phyloP scores from a whole-genome alignment of 768 basidiomycete genomes.

The Phanerochaete carnosa region DNA sequence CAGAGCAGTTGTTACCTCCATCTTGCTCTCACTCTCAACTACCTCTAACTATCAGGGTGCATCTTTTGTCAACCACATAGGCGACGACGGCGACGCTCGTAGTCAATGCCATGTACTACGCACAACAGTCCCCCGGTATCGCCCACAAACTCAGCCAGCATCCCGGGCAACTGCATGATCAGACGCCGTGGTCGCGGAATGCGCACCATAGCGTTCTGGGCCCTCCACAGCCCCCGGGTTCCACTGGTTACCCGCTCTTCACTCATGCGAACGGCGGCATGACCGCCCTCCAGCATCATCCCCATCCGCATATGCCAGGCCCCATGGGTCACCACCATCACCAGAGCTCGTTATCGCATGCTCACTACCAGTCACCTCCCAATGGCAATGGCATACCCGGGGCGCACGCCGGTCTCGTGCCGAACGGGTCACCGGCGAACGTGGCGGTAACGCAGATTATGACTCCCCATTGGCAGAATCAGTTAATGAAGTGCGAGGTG shows the following conservation, averaged over 20 bases:
- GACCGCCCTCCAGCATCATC: conserved; percentile 57
- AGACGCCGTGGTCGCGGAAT: conserved; percentile 65
- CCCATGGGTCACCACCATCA: conserved; percentile 62
- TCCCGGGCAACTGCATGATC: conserved; percentile 43
- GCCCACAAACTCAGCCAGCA: conserved; percentile 72
- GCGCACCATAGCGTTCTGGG: conserved; percentile 53
- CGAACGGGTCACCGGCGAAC: conserved; percentile 51
- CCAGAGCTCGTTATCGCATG: conserved; percentile 72
- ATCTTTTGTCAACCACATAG: neutral
- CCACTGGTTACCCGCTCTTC: conserved; percentile 76
- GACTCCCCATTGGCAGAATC: conserved; percentile 88
- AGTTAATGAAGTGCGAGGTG: conserved; percentile 90
- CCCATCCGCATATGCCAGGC: conserved; percentile 49
- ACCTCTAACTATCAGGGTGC: neutral
- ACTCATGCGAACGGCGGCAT: conserved; percentile 58
- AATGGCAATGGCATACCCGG: conserved; percentile 47
- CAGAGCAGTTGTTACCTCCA: neutral
- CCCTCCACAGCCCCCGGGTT: conserved; percentile 58
- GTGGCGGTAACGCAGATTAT: conserved; percentile 52
- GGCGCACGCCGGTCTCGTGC: conserved; percentile 32
- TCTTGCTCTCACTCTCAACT: neutral
- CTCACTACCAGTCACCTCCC: conserved; percentile 76
- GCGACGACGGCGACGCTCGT: neutral
- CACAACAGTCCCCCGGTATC: conserved; percentile 81
- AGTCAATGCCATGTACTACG: conserved; percentile 70